Evolutionary conservation across 139 green algal species (phyloP), one percentile per base, ranked within the genome.

Genomic region (Nannochloris sp.): DNA sequence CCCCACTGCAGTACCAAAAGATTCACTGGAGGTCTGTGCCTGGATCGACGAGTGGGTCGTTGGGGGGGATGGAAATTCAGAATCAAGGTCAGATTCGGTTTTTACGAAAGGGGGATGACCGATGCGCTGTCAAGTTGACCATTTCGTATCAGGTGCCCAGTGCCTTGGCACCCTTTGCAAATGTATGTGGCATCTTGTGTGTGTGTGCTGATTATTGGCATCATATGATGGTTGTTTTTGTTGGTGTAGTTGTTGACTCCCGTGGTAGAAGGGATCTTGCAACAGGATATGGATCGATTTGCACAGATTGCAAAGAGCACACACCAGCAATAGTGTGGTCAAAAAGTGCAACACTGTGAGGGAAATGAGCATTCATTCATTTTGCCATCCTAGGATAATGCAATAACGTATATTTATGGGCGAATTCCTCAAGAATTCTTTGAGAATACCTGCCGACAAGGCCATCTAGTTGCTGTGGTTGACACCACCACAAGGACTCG

Each of bases 111-210:
- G 63, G 64, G 0, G 43, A 79, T 0, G 49, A 2, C 29, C 69
- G 1, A 12, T 90, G 81, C 67, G 67, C 71, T 10, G 82, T 95
- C n/a, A 87, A 81, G 33, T 76, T 95, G 40, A 89, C 78, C 49
- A 95, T 95, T 48, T 83, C 69, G 6, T 95, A 95, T 65, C 86
- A 95, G 64, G 82, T 94, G 30, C 88, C 88, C 0, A 72, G 79
- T 17, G 62, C 77, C 8, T 63, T 95, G 55, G 84, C 76, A 45
- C 88, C 88, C 17, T 90, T 95, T 71, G 88, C 72, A 13, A 82
- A 71, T 46, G 81, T 85, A 57, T 76, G 82, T 51, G 14, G n/a
- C 12, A 49, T 49, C 43, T 49, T 49, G 46, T 53, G 46, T 3
- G 12, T 49, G 20, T 64, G 6, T 17, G 16, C 20, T 45, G 16